Base-by-base conservation (phyloP, 1,139 yeast genomes). In the Wickerhamomyces sp. region DNA sequence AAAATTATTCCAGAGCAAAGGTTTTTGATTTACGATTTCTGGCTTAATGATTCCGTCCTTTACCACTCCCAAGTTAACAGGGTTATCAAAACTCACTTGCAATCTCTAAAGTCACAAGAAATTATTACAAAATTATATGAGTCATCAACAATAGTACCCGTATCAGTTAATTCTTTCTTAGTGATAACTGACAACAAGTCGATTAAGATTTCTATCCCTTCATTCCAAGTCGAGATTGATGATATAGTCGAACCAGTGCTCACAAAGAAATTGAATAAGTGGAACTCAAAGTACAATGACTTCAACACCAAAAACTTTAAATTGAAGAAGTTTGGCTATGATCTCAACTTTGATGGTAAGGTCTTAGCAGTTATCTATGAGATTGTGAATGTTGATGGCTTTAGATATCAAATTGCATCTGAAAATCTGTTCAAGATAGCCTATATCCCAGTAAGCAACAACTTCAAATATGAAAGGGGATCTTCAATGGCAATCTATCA, bases 401-500 rank as follows among this genome's bases (percentile, higher is more conserved):
- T 65, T 30, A 64, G 62, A 39, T 68, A 68, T 48, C 56, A 58
- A 37, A 67, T 67, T 18, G 54, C 62, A 0, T 66, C 72, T 3
- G 66, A 65, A 41, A 57, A 57, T 14, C 53, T 54, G 2, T 61
- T 56, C 42, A 56, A 59, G 34, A 47, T 68, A 3, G 54, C 59
- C 8, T 62, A 67, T 39, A 44, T 68, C 1, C 64, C 68, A 2
- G 40, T 66, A 31, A 46, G 50, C 37, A 53, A 55, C 7, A 43
- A 50, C 26, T 64, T 67, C 63, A 34, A 18, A 18, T 18, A 42
- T 10, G 43, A 54, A 9, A 45, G 57, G 3, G 52, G 54, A 7
- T 48, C 57, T 2, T 59, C 69, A 2, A 46, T 68, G 33, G 67
- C 70, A 3, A 57, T 64, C 54, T 68, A 61, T 43, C 72, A 67